These are phyloP conservation scores for Nigrospora sphaerica DNA, from an alignment of 2,329 filamentous ascomycete species.

Conservation along the genomic window DNA sequence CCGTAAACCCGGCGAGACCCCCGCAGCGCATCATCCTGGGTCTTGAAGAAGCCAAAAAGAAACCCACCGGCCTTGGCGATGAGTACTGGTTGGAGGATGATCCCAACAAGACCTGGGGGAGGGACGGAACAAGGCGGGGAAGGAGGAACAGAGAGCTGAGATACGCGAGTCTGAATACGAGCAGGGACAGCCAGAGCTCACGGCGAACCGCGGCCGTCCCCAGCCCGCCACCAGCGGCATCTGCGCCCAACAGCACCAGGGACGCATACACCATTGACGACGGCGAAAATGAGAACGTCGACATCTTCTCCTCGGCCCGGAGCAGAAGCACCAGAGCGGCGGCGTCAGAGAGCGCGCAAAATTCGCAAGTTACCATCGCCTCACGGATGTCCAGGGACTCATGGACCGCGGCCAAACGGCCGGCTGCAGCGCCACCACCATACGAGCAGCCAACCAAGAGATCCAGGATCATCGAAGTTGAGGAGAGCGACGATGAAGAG, in stretches of 20 bases:
- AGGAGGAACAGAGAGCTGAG: too few species aligned
- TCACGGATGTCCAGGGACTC: background rate
- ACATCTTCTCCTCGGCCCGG: constrained; percentile 13
- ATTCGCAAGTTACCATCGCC: constrained; percentile 9
- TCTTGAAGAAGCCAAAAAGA: constrained; percentile 63
- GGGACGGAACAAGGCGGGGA: too few species aligned
- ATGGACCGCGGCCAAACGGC: constrained; percentile 19
- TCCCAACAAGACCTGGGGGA: too few species aligned
- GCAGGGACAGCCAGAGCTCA: too few species aligned
- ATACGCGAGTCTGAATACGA: too few species aligned
- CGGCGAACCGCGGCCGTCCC: too few species aligned
- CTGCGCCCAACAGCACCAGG: too few species aligned
- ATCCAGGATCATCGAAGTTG: constrained; percentile 16
- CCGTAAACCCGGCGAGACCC: constrained; percentile 30
- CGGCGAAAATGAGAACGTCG: constrained; percentile 14
- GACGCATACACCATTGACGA: constrained; percentile 3
- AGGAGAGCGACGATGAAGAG: constrained; percentile 30
- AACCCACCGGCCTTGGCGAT: constrained; percentile 67
- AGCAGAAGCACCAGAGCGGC: constrained; percentile 25
- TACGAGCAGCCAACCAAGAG: constrained; percentile 29
- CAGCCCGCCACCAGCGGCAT: too few species aligned
- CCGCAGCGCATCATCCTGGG: constrained; percentile 55
- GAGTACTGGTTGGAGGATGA: constrained; percentile 66
- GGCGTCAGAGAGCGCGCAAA: constrained; percentile 13
- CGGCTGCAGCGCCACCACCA: constrained; percentile 22